Conservation (phyloP, 164 flowering plant species). For the Hamamelis virginiana region DNA sequence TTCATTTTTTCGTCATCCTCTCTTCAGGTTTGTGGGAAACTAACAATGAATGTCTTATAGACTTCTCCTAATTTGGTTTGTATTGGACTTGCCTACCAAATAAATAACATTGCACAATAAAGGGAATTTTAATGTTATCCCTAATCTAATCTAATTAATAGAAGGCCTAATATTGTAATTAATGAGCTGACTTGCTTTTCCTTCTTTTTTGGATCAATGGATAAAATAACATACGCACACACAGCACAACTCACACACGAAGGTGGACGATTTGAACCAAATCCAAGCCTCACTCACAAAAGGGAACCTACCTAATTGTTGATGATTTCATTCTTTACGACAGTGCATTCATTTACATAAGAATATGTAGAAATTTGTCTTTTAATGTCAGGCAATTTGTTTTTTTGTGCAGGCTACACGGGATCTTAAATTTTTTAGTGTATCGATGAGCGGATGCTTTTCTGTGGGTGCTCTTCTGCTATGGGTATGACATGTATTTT, state of each 20-base stretch:
- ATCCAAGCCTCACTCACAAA: not conserved
- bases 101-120: no score
- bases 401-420: conserved; percentile 56
- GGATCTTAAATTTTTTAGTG: conserved; percentile 57
- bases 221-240: no score
- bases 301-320: not conserved
- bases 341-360: not conserved
- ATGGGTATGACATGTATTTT: conserved; percentile 31
- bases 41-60: no score
- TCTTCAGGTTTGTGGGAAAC: no score
- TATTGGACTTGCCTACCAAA: no score
- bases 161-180: no score
- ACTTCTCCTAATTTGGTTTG: no score
- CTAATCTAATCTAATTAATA: no score
- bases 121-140: no score
- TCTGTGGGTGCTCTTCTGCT: conserved; percentile 35
- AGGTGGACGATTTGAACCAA: not conserved
- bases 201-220: no score
- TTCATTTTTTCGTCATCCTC: no score
- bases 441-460: conserved; percentile 56
- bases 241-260: not conserved
- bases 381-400: not conserved
- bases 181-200: no score
- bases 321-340: not conserved
- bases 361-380: not conserved